These are phyloP conservation scores for Mortierella sp. DNA, from an alignment of 371 early-diverging fungal species.

Conservation along the genomic window DNA sequence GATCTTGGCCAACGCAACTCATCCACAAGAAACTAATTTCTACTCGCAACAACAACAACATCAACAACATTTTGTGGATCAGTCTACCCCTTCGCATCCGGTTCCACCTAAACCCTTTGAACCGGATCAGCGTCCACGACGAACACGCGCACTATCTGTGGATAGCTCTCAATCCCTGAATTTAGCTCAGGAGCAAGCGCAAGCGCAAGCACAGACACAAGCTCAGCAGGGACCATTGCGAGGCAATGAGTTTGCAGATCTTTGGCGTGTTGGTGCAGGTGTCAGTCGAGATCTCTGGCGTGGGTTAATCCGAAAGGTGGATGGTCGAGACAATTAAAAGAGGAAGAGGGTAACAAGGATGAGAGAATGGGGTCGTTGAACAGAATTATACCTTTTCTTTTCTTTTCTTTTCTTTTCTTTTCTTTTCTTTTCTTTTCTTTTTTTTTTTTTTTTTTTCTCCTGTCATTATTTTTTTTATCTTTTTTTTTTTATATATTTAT, in stretches of 20 bases:
- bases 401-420: conserved; percentile 18
- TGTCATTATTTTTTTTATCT: conserved; percentile 10
- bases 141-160: conserved; percentile 41
- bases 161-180: conserved; percentile 34
- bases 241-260: conserved; percentile 36
- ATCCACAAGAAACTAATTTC: conserved; percentile 3
- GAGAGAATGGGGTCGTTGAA: background rate
- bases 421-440: conserved; percentile 18
- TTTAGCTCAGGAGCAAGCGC: no score
- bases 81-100: no score
- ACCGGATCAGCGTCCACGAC: conserved; percentile 19
- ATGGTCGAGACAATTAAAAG: conserved; percentile 15
- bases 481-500: conserved; percentile 2
- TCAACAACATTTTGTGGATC: no score
- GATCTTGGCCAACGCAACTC: conserved; percentile 30
- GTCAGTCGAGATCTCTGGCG: conserved; percentile 51
- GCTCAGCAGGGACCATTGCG: conserved; percentile 26
- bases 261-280: conserved; percentile 49
- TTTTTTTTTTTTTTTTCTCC: conserved; percentile 2
- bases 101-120: conserved; percentile 12
- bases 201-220: no score
- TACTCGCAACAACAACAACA: no score
- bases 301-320: conserved; percentile 48
- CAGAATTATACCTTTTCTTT: conserved; percentile 4
- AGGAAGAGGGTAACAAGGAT: background rate